Percentiles rank a stretch among this genome's conserved stretches.
phyloP scores from a whole-genome alignment of 805 yeast genomes.

The Cyberlindnera suaveolens region DNA sequence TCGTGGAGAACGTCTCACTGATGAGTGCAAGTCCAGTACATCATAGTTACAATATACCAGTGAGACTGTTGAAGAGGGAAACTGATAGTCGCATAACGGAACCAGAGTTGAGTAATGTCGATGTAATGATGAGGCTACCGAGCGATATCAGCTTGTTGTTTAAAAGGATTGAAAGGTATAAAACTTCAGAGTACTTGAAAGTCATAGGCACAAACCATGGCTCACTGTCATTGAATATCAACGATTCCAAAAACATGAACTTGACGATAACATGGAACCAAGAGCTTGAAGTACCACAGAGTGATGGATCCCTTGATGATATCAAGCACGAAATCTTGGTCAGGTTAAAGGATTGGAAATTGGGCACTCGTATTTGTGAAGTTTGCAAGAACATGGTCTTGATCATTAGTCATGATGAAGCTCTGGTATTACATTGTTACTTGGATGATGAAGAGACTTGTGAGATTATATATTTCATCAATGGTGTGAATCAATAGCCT shows the following conservation, averaged over 20 bases:
- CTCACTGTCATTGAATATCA: slow-evolving; percentile 42
- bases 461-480: slow-evolving; percentile 57
- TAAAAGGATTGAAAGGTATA: slow-evolving; percentile 61
- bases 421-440: slow-evolving; percentile 60
- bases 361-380: slow-evolving; percentile 55
- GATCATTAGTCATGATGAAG: slow-evolving; percentile 49
- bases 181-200: slow-evolving; percentile 42
- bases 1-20: slow-evolving; percentile 38
- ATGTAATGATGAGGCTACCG: slow-evolving; percentile 46
- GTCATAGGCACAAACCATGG: slow-evolving; percentile 47
- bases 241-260: slow-evolving; percentile 45
- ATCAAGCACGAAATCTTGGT: slow-evolving; percentile 43
- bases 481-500: slow-evolving; percentile 16
- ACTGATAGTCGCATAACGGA: slow-evolving; percentile 51
- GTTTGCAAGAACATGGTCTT: slow-evolving; percentile 56
- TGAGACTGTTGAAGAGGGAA: slow-evolving; percentile 49
- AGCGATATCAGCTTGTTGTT: slow-evolving; percentile 45
- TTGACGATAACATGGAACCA: slow-evolving; percentile 58
- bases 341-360: slow-evolving; percentile 59
- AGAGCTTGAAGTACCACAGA: slow-evolving; percentile 33
- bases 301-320: slow-evolving; percentile 1
- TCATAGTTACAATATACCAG: slow-evolving; percentile 69
- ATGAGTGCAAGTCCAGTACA: slow-evolving; percentile 42
- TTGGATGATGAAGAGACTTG: slow-evolving; percentile 60
- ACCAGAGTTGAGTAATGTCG: slow-evolving; percentile 53